These are phyloP conservation scores for Williopsis jadinii DNA, from an alignment of 1,139 yeast genomes.

Conservation along the genomic window DNA sequence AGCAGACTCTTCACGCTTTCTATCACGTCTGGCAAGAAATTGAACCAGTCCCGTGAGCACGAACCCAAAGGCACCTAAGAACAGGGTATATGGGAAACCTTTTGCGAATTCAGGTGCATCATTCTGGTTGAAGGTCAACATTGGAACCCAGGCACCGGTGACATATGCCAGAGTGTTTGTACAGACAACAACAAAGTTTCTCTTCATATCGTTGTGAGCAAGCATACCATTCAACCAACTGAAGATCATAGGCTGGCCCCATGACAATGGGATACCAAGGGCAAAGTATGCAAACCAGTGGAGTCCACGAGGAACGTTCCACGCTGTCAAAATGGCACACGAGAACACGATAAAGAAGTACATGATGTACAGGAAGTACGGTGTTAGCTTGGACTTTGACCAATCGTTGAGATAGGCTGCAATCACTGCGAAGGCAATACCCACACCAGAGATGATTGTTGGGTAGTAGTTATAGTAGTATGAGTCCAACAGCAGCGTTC, in stretches of 20 bases:
- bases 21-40: conserved; percentile 1
- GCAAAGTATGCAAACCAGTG: conserved; percentile 18
- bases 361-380: conserved; percentile 6
- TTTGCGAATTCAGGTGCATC: conserved; percentile 40
- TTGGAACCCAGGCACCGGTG: conserved; percentile 26
- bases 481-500: conserved; percentile 27
- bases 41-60: conserved; percentile 16
- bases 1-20: neutral
- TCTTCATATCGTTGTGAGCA: conserved; percentile 23
- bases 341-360: conserved; percentile 6
- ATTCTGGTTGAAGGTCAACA: conserved; percentile 43
- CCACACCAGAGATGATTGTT: conserved; percentile 15
- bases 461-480: conserved; percentile 13
- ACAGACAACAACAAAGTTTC: conserved; percentile 20
- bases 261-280: conserved; percentile 24
- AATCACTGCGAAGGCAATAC: conserved; percentile 12
- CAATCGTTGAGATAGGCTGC: conserved; percentile 10
- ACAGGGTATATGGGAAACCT: conserved; percentile 47
- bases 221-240: conserved; percentile 48
- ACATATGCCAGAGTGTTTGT: conserved; percentile 19
- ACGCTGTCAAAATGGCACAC: conserved; percentile 8
- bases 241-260: conserved; percentile 43
- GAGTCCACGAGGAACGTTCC: conserved; percentile 14
- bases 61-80: conserved; percentile 22
- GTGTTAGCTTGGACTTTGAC: conserved; percentile 4